Evolutionary conservation across 2,329 filamentous ascomycete species (phyloP), one percentile per base, ranked within the genome.

Genomic region (Ceratocystis albifundus): DNA sequence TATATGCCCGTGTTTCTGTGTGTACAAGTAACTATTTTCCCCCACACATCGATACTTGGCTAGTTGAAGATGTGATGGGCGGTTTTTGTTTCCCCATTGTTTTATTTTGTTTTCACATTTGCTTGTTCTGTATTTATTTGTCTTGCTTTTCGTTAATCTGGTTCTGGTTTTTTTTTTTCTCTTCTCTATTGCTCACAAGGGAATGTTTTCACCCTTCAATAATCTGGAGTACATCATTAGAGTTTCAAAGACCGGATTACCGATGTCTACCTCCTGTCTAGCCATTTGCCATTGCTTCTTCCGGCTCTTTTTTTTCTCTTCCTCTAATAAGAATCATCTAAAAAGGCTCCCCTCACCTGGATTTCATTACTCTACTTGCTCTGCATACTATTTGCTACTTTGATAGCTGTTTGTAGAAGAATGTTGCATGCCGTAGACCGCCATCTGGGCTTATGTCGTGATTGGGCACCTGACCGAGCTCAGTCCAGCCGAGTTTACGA

Each of bases 391-490:
- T 32, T 28, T 30, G 4, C 28, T 28, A 32, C 53, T 30, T 25
- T 30, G 62, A 59, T 12, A 86, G 74, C 67, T 82, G 77, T 73
- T 85, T 86, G 73, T 84, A 86, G 70, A 84, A 83, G 70, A 84
- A 82, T 0, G 79, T 78, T 64, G 79, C 80, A 68, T 80, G 79
- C 69, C 77, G 79, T 65, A 81, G 72, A 57, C 77, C 77, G 30
- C 80, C 78, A 10, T 76, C 75, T 20, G 80, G 80, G 69, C 76
- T 80, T 66, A 80, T 74, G 63, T 76, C 78, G 74, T 81, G 84
- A 57, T 77, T 77, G 17, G 82, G 82, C 41, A 87, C 78, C 63
- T 76, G 78, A 30, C 84, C 84, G 17, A 82, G 73, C 71, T 81
- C 78, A 7, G 74, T 74, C 70, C 84, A 88, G 3, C 82, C 83